Evolutionary conservation across 345 rosid species (phyloP).

Genomic region (Eucalyptus tenuipes): DNA sequence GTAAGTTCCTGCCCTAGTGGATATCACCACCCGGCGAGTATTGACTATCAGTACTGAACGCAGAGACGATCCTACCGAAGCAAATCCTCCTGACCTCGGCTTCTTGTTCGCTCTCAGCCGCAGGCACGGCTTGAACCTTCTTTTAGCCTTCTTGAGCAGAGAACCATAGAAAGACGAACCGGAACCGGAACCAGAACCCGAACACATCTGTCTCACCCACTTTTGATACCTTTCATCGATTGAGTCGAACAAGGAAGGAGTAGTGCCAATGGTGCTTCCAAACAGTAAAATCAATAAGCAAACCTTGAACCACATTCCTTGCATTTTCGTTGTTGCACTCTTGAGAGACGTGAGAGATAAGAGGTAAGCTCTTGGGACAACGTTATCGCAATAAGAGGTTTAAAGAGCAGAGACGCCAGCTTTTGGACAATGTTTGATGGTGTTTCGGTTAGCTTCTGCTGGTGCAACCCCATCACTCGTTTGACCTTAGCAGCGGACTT

Average conservation of each 20-base stretch:
- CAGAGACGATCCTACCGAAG: background rate
- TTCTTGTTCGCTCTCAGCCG: background rate
- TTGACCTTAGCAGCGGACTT: background rate
- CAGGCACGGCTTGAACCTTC: background rate
- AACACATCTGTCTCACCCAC: background rate
- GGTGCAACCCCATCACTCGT: background rate
- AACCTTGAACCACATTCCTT: background rate
- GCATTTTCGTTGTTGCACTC: background rate
- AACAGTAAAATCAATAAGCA: background rate
- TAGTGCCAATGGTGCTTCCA: background rate
- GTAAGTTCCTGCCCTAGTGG: conserved; percentile 20
- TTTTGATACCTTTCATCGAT: background rate
- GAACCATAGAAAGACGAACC: background rate
- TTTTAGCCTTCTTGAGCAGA: background rate
- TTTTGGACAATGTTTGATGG: background rate
- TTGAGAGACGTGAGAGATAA: background rate
- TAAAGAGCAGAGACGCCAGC: background rate
- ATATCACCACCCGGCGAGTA: conserved; percentile 18
- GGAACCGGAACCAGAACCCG: rapidly evolving
- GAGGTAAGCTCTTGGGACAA: background rate
- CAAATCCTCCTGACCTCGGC: background rate
- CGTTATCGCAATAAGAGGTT: background rate
- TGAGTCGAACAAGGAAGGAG: background rate
- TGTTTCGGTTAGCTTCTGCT: background rate
- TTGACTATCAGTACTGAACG: conserved; percentile 12